Evolutionary conservation across 257 asterid genomes (phyloP), one percentile per base, ranked within the genome.

Genomic region (Galeopsis tetrahit): DNA sequence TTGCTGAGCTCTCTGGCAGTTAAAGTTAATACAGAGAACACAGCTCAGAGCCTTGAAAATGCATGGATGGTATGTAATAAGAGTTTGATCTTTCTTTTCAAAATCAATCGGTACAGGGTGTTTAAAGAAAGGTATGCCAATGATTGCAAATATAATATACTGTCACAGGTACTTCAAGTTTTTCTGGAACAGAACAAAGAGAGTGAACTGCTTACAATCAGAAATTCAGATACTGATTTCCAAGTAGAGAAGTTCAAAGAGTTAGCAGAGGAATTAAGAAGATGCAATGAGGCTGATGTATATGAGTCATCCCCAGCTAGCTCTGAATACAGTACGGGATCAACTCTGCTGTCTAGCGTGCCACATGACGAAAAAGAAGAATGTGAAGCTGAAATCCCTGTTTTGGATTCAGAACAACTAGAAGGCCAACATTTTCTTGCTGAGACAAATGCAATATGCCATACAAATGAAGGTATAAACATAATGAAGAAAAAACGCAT

Each of bases 1-100:
- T 68, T 92, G 66, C 96, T 92, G 13, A 85, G 88, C 88, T 86
- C 92, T 60, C 90, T 90, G 57, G 96, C 97, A 28, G 74, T 79
- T 65, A 88, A 87, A 87, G 92, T 93, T 13, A 85, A 87, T 68
- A 68, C 87, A 28, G 96, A 89, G 52, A 89, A 82, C 68, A 86
- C 89, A 11, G 85, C 82, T 44, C 94, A 88, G 84, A 88, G 96
- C 65, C 92, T 89, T 60, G 98, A 93, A 80, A 85, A 53, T 79
- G 96, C 98, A 51, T 93, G 98, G 97, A 83, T 68, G 78, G 97
- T 91, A 80, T 76, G 79, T 70, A 35, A 44, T 10, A 10, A 15
- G 38, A 63, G 8, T 72, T 69, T 31, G 49, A 39, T 60, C 68
- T 14, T 38, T 66, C 58, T 58, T 6, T n/a, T 52, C 32, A 14